Base-by-base conservation (phyloP, 345 rosid genomes). In the Heritiera littoralis region DNA sequence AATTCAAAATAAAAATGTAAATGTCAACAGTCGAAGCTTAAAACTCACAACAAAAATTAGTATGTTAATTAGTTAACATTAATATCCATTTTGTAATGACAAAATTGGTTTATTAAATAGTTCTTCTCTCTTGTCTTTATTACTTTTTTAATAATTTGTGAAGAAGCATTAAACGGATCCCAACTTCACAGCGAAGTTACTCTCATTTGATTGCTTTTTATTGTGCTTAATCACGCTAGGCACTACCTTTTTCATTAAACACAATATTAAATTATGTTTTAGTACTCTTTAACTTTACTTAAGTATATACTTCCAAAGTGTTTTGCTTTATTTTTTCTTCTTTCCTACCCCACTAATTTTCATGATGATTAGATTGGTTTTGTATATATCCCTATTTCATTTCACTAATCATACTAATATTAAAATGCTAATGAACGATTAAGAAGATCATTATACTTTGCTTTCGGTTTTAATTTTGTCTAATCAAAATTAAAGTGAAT, bases 391-490 rank as follows among this genome's bases (percentile, higher is more conserved):
- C 18, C 56, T 23, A 75, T 8, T 41, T 72, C 43, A 41, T 12
- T 77, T 40, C 45, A 71, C 12, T 80, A 72, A 72, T 80, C 77
- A 73, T 46, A 15, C 58, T 14, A 15, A 56, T 56, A 41, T 30
- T 60, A 15, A 73, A 65, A 15, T 40, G 32, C 10, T 41, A 68
- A 41, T 77, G 12, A 32, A 10, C 14, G 52, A 46, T 70, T 43
- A 66, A 38, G 79, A 43, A 78, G 83, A 81, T 81, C 74, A 40
- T 77, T 56, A 49, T 28, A 54, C 9, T 65, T 46, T 77, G 80
- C 83, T 77, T 83, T 83, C 71, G 72, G 80, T 38, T 35, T 80
- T 83, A 74, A 71, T 52, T 80, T 45, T 83, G 72, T 75, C 79
- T 75, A 76, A 80, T 84, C 84, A 70, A 56, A 49, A 11, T 6